These are phyloP conservation scores for Alternaria consortialis DNA, from an alignment of 2,329 filamentous ascomycete genomes.

Conservation along the genomic window DNA sequence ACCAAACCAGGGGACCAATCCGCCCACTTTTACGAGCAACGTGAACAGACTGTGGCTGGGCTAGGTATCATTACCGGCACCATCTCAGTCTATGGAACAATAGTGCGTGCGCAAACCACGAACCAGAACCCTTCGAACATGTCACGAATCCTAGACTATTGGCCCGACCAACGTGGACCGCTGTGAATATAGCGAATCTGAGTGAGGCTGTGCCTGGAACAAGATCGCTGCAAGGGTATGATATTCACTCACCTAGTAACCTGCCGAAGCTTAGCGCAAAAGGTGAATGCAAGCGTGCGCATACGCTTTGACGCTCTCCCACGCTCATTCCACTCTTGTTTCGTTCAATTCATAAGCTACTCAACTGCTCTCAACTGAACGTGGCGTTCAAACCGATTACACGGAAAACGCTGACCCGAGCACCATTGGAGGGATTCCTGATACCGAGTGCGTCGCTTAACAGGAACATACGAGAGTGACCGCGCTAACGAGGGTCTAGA, in stretches of 20 bases:
- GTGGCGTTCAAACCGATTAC: constrained; percentile 1
- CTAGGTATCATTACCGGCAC: neutral
- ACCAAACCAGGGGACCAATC: neutral
- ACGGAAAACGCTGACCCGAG: neutral
- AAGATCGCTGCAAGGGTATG: constrained; percentile 9
- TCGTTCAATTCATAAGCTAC: constrained; percentile 3
- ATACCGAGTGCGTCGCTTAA: constrained; percentile 1
- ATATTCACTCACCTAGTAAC: constrained; percentile 13
- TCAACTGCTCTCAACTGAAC: neutral
- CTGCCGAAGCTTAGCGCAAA: constrained; percentile 5
- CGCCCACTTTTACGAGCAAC: neutral
- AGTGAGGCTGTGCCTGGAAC: constrained; percentile 12
- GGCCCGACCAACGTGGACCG: neutral
- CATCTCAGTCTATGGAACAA: neutral
- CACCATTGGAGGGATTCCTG: constrained; percentile 9
- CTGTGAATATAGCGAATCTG: neutral
- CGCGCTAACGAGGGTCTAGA: constrained; percentile 22
- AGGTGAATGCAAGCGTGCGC: constrained; percentile 1
- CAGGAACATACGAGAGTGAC: constrained; percentile 4
- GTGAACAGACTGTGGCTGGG: neutral
- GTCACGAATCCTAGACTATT: neutral
- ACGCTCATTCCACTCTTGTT: neutral
- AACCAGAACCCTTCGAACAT: neutral
- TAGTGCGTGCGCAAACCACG: neutral
- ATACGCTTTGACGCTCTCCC: neutral